A percentile compares a stretch with the other conserved stretches of the same genome.
phyloP scores from a whole-genome alignment of 306 rosid genomes.

The Nissolia schottii region DNA sequence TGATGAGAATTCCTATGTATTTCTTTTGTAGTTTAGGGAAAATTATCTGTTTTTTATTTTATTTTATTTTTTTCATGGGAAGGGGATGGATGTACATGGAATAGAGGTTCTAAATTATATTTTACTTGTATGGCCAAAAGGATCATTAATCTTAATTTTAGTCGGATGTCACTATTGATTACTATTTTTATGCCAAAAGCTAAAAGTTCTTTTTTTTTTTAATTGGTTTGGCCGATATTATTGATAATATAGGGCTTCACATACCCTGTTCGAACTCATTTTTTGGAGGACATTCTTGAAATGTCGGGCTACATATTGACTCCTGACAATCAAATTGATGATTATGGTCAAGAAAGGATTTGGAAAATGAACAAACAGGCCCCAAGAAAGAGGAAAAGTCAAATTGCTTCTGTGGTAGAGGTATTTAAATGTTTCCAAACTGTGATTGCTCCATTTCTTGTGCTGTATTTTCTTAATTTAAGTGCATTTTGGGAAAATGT shows the following conservation, averaged over 20 bases:
- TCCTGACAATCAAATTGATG: constrained; percentile 83
- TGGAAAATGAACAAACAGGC: constrained; percentile 93
- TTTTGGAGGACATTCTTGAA: constrained; percentile 87
- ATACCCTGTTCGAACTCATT: constrained; percentile 72
- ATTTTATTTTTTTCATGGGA: neutral
- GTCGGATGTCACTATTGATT: neutral
- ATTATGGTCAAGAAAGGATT: constrained; percentile 85
- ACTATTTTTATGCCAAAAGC: constrained; percentile 15
- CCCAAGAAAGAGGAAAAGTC: constrained; percentile 97
- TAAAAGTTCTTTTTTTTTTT: constrained; percentile 9
- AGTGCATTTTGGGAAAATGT: constrained; percentile 18
- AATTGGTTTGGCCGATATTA: constrained; percentile 9
- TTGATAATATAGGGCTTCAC: constrained; percentile 66
- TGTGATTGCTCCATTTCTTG: constrained; percentile 1
- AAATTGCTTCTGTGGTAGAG: constrained; percentile 85
- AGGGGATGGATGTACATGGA: neutral
- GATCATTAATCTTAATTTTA: neutral
- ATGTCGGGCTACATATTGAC: constrained; percentile 69
- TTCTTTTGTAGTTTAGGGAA: constrained; percentile 9
- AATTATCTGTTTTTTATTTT: neutral
- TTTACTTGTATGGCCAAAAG: neutral
- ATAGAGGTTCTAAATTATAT: neutral
- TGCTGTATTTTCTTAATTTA: constrained; percentile 8
- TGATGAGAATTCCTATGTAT: neutral
- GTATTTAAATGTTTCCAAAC: constrained; percentile 35